These are phyloP conservation scores for Hippophae tibetana DNA, from an alignment of 306 rosid genomes.

Conservation along the genomic window DNA sequence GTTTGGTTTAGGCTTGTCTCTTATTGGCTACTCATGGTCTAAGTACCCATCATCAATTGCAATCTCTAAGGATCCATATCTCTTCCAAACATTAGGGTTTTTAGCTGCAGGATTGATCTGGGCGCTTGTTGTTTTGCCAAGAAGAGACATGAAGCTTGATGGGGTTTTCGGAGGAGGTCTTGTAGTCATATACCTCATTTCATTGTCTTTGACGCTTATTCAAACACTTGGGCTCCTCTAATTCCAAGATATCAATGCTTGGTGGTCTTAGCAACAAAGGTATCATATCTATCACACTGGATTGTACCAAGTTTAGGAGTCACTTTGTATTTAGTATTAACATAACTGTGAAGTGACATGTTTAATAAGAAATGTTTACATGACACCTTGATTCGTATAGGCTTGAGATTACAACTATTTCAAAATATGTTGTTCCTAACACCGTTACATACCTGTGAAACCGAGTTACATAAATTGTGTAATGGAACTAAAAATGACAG, in stretches of 20 bases:
- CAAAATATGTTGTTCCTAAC: too few relatives aligned
- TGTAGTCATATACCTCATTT: constrained; percentile 42
- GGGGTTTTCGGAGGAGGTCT: constrained; percentile 61
- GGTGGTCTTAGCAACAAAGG: not conserved
- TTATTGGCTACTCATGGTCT: constrained; percentile 45
- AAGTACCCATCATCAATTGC: constrained; percentile 33
- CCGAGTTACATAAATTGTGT: too few relatives aligned
- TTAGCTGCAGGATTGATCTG: constrained; percentile 59
- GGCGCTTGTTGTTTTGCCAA: constrained; percentile 65
- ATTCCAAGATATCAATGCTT: not conserved
- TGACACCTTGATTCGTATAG: too few relatives aligned
- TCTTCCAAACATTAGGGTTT: constrained; percentile 40
- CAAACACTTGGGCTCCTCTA: constrained; percentile 32
- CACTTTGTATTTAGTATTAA: too few relatives aligned
- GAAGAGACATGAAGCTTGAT: constrained; percentile 58
- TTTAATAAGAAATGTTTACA: too few relatives aligned
- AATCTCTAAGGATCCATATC: constrained; percentile 34
- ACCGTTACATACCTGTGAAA: too few relatives aligned
- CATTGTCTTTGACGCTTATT: constrained; percentile 43
- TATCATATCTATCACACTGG: not conserved
- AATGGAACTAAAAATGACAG: too few relatives aligned
- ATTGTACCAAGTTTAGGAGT: not conserved
- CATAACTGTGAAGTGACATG: too few relatives aligned
- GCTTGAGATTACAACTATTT: too few relatives aligned
- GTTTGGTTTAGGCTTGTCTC: constrained; percentile 69